Evolutionary conservation across 192 early-diverging fungal species (phyloP), one percentile per base, ranked within the genome.

Genomic region (Phycomyces blakesleeanus): DNA sequence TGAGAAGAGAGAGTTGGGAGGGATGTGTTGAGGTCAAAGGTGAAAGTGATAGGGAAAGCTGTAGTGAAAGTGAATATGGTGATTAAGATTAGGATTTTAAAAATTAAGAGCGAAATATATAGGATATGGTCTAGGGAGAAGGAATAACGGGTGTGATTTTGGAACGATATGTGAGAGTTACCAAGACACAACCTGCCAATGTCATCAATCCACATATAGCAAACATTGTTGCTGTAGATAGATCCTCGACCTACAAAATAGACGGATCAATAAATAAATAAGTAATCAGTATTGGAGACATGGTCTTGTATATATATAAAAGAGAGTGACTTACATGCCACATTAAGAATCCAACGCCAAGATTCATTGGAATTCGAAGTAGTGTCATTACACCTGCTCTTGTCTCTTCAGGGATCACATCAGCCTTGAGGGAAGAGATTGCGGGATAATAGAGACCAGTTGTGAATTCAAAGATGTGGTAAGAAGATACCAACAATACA

Each of bases 291-390:
- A 25, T 38, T 49, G 14, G 16, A 25, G 27, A 49, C 34, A 21
- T 9, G n/a, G n/a, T n/a, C n/a, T n/a, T n/a, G n/a, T n/a, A n/a
- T n/a, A n/a, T 15, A 54, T 41, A 11, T 15, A 22, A 34, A 7
- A 9, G 3, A 26, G 14, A 20, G 24, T 49, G 26, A 58, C 67
- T 61, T 69, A 81, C 80, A 6, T 71, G 55, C 68, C 77, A 72
- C 65, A 85, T 55, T 34, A 81, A 75, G 10, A 73, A 59, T 27
- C 72, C 76, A 7, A 86, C 82, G 8, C 64, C 72, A 27, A 82
- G 62, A 63, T 86, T 86, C 84, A 86, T 82, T 41, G 85, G 85
- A n/a, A 86, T 78, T 54, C 85, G 71, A 27, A 86, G 66, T 26
- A 86, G 68, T 11, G 79, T 77, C 76, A 85, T 85, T 25, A 86